Evolutionary conservation across 139 green algal genomes (phyloP).

Genomic region (Spirogloea muscicola): DNA sequence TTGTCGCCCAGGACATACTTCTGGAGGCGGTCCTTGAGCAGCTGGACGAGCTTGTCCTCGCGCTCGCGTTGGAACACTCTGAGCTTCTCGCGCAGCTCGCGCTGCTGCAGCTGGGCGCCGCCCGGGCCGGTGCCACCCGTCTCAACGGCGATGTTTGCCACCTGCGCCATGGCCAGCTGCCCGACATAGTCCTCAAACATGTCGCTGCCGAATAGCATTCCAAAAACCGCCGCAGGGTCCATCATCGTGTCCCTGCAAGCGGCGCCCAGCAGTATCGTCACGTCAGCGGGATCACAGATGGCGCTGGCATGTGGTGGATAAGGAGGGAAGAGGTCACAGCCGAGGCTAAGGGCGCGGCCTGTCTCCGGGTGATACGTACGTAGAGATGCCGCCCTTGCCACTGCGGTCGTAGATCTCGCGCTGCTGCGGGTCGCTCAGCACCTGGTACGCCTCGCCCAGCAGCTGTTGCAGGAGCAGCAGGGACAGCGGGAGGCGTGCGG

Average conservation of each 20-base stretch:
- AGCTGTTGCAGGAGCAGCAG: constrained; percentile 50
- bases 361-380: constrained; percentile 18
- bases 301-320: no score
- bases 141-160: constrained; percentile 38
- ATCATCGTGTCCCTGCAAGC: constrained; percentile 49
- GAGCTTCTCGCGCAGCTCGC: constrained; percentile 19
- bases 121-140: background rate
- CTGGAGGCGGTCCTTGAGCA: constrained; percentile 15
- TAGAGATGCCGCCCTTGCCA: constrained; percentile 29
- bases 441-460: constrained; percentile 62
- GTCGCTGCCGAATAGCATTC: constrained; percentile 55
- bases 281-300: no score
- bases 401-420: constrained; percentile 58
- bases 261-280: no score
- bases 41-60: constrained; percentile 18
- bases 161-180: constrained; percentile 51
- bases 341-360: no score
- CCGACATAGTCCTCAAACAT: constrained; percentile 57
- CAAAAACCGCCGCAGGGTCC: constrained; percentile 52
- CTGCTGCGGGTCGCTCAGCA: constrained; percentile 73
- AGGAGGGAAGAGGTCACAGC: no score
- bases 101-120: background rate
- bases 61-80: constrained; percentile 22
- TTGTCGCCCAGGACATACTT: constrained; percentile 28
- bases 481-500: background rate